Evolutionary conservation across 1,284 basidiomycete species (phyloP).

Genomic region (Sporisorium sorghi): DNA sequence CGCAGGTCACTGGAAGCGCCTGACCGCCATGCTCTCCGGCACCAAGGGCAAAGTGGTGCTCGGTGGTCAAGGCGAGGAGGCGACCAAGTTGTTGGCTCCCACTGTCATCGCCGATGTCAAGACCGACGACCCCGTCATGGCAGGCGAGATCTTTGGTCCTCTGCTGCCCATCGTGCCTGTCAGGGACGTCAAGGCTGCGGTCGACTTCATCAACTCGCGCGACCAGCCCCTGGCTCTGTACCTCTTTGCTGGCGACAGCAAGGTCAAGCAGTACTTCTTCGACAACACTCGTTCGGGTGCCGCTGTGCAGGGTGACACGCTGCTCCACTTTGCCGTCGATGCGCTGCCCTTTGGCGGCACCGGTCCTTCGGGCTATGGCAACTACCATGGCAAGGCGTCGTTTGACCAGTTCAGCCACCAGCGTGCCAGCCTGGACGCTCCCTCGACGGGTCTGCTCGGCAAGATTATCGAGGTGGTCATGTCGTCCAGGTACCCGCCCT

Average conservation of each 20-base stretch:
- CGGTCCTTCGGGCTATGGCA: conserved; percentile 72
- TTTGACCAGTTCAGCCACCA: conserved; percentile 73
- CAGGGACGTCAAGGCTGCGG: conserved; percentile 68
- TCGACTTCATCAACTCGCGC: conserved; percentile 70
- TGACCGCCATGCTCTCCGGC: conserved; percentile 76
- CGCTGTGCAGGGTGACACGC: conserved; percentile 52
- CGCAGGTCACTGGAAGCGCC: conserved; percentile 74
- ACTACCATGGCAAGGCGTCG: conserved; percentile 71
- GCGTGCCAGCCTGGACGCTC: conserved; percentile 71
- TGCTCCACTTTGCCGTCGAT: conserved; percentile 73
- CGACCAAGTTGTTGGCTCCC: conserved; percentile 76
- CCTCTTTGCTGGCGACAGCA: conserved; percentile 77
- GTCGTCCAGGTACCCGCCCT: conserved; percentile 70
- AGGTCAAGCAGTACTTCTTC: conserved; percentile 75
- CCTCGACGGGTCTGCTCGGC: conserved; percentile 68
- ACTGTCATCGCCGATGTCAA: conserved; percentile 77
- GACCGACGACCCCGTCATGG: conserved; percentile 74
- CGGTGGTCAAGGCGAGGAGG: conserved; percentile 77
- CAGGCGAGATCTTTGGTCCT: conserved; percentile 82
- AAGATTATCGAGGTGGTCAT: conserved; percentile 67
- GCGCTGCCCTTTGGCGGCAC: conserved; percentile 74
- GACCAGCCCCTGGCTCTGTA: conserved; percentile 83
- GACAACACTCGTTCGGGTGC: conserved; percentile 61
- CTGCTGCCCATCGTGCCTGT: conserved; percentile 82
- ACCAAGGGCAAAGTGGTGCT: conserved; percentile 79